Base-by-base conservation (phyloP, 2,329 filamentous ascomycete genomes). In the Mariannaea elegans region DNA sequence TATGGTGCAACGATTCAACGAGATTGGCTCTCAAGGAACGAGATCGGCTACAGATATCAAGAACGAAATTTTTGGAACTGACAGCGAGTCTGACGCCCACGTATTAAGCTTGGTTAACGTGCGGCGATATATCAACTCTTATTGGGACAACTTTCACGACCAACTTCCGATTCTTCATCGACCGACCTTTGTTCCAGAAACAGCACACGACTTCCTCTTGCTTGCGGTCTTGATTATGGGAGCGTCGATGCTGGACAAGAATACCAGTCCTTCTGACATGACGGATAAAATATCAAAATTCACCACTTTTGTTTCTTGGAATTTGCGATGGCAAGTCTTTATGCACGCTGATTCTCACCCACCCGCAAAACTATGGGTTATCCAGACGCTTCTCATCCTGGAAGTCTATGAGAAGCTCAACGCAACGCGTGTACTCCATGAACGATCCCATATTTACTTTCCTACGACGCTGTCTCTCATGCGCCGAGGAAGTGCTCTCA, bases 371-470 rank as follows among this genome's bases (percentile, higher is more conserved):
- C 52, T 71, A 13, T 71, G 69, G 69, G 69, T 71, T 6, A 71
- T 71, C 3, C 69, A 71, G 16, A 70, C 69, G 8, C 59, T 71
- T 2, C 57, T 71, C 4, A 66, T 71, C 10, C 41, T 71, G 1
- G 69, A 71, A 21, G 67, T 71, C 0, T 71, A 71, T 19, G 69
- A 71, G 36, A 71, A 71, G 49, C 56, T 71, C 56, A 71, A 71
- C 16, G 69, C 69, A 7, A 71, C 69, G 1, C 48, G 69, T 7
- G 65, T 70, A 19, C 69, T 71, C 13, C 69, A 71, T 23, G 69
- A 71, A 21, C 63, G 69, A 14, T 66, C 69, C n/a, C 69, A 71
- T 29, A 71, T 71, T n/a, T 71, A 71, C 34, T 71, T 71, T 38
- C 69, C 69, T 0, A 71, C 69, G 2, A 71, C 69, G 1, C 45